These are phyloP conservation scores for Ceratorhiza oryzae-sativae DNA, from an alignment of 1,284 basidiomycete species.

Conservation along the genomic window DNA sequence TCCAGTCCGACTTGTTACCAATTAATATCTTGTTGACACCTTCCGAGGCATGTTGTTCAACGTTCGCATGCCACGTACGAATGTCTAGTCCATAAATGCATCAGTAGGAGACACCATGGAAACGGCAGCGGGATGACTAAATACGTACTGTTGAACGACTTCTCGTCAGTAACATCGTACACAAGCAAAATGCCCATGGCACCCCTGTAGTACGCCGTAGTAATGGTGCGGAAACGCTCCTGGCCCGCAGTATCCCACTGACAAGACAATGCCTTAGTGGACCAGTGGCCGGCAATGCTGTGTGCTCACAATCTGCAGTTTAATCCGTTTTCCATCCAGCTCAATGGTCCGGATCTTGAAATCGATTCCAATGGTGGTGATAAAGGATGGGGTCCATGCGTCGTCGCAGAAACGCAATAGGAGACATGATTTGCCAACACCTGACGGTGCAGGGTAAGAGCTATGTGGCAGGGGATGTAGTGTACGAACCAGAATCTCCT, in stretches of 20 bases:
- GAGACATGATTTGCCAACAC: constrained; percentile 98
- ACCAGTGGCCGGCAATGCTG: background rate
- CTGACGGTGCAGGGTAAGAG: constrained; percentile 53
- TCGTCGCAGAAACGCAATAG: constrained; percentile 99
- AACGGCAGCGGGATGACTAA: constrained; percentile 42
- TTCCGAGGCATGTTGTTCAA: constrained; percentile 98
- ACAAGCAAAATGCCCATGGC: constrained; percentile 99
- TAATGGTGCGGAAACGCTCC: constrained; percentile 99
- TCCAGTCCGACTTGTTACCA: constrained; percentile 99
- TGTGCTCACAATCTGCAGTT: constrained; percentile 87
- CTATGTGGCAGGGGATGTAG: background rate
- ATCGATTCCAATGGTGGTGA: constrained; percentile 98
- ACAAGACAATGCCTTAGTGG: constrained; percentile 7
- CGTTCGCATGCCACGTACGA: constrained; percentile 98
- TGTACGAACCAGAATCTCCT: constrained; percentile 84
- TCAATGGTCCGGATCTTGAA: constrained; percentile 98
- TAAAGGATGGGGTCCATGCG: constrained; percentile 99
- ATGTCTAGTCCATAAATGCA: constrained; percentile 70
- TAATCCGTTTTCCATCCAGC: constrained; percentile 94
- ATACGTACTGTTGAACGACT: constrained; percentile 92
- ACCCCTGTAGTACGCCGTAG: constrained; percentile 99
- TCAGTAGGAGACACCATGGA: background rate
- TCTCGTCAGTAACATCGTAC: constrained; percentile 98
- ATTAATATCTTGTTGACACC: constrained; percentile 99
- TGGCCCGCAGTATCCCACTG: constrained; percentile 99